Evolutionary conservation across 2,329 filamentous ascomycete species (phyloP).

Genomic region (Cladorrhinum sp.): DNA sequence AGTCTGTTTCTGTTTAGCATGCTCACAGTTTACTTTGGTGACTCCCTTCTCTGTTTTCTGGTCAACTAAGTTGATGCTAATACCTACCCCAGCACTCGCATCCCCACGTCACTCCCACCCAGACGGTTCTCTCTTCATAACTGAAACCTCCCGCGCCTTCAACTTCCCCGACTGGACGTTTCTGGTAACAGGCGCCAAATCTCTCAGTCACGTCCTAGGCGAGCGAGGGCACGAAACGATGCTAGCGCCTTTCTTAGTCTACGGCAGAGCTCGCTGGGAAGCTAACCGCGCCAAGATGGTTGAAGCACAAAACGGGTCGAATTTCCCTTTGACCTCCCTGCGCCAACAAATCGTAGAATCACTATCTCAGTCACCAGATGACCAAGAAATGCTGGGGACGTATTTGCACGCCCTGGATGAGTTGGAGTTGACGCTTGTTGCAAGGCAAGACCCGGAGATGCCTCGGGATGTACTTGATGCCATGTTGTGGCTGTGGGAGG

Average conservation of each 20-base stretch:
- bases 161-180: constrained; percentile 34
- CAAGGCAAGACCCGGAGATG: constrained; percentile 12
- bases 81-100: constrained; percentile 25
- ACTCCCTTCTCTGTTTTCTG: not conserved
- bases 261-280: constrained; percentile 27
- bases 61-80: not conserved
- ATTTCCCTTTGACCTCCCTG: constrained; percentile 23
- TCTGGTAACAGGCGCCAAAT: constrained; percentile 31
- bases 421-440: constrained; percentile 33
- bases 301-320: not conserved
- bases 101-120: constrained; percentile 30
- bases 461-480: constrained; percentile 37
- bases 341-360: constrained; percentile 22
- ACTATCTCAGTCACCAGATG: constrained; percentile 1
- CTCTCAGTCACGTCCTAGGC: constrained; percentile 27
- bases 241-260: constrained; percentile 24
- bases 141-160: constrained; percentile 22
- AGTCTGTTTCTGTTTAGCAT: constrained; percentile 32
- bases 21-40: constrained; percentile 35
- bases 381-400: constrained; percentile 20
- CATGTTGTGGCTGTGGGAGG: constrained; percentile 40
- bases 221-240: constrained; percentile 19
- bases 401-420: constrained; percentile 35
- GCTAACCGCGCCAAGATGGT: constrained; percentile 15
- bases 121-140: constrained; percentile 32